Evolutionary conservation across 768 basidiomycete species (phyloP), one percentile per base, ranked within the genome.

Genomic region (Dioszegia crocea): DNA sequence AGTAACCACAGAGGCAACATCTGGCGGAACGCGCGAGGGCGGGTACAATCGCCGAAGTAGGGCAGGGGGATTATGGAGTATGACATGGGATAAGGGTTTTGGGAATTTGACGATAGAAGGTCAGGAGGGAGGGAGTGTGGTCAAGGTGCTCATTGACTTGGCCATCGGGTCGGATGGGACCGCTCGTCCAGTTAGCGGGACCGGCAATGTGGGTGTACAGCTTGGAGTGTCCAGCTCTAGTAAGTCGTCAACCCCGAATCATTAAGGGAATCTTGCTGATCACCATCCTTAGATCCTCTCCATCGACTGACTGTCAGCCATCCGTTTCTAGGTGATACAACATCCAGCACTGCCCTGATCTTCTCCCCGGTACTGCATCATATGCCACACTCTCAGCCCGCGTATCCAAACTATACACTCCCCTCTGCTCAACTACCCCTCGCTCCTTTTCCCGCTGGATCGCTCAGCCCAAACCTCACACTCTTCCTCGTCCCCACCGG

Each of bases 401-500:
- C 75, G 1, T 78, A 77, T 47, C 77, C 77, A 11, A 74, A 75
- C 53, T 78, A 78, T 63, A 75, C 73, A 16, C 67, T 78, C 9
- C 73, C 75, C 10, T 54, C 64, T 1, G 41, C 70, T 10, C 58
- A 66, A 57, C 49, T 74, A 11, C 44, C 54, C 6, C 16, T 57
- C n/a, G 17, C 24, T 3, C 4, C 31, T 17, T 23, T 41, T 19
- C 36, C 44, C 2, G 23, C 24, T 38, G 61, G 61, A 31, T 40
- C 62, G 5, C 53, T 44, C 23, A 47, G 60, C 17, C 39, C 62
- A 3, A 61, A 71, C 49, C 40, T 68, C n/a, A 65, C 64, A 4
- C 49, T 75, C 36, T 59, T 66, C 26, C n/a, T 78, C 46, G 55
- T 76, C 6, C 74, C 76, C 1, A 72, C 74, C 1, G 44, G 59